A percentile compares a stretch with the other conserved stretches of the same genome.
Evolutionary conservation across 108 stramenopile species (phyloP).

Genomic region (Nitzschia putrida): DNA sequence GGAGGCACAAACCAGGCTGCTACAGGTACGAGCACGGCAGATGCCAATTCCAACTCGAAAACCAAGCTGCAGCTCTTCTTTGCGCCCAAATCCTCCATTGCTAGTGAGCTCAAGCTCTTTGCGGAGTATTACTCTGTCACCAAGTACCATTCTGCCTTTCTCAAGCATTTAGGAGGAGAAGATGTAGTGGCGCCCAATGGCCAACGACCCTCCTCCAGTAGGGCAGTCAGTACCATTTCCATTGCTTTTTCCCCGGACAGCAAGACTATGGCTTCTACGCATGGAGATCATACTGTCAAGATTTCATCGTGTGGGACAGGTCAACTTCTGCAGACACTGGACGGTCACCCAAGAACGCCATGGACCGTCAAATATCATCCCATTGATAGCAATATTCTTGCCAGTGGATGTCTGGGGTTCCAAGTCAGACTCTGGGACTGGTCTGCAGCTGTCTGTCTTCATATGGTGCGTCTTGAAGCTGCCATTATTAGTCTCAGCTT

Average conservation of each 20-base stretch:
- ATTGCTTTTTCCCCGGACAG: conserved; percentile 76
- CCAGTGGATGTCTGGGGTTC: conserved; percentile 92
- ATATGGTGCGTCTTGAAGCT: conserved; percentile 80
- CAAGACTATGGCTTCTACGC: conserved; percentile 92
- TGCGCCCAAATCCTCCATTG: not conserved
- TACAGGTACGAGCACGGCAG: not conserved
- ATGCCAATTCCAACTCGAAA: not conserved
- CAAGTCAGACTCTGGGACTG: conserved; percentile 98
- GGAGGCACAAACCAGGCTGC: not conserved
- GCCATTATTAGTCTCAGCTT: conserved; percentile 95
- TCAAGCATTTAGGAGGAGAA: conserved; percentile 60
- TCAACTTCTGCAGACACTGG: conserved; percentile 62
- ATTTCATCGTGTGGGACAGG: conserved; percentile 77
- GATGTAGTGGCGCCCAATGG: conserved; percentile 22
- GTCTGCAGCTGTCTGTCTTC: conserved; percentile 61
- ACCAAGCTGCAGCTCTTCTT: not conserved
- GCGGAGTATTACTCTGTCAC: conserved; percentile 63
- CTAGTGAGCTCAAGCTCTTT: conserved; percentile 52
- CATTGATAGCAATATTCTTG: conserved; percentile 66
- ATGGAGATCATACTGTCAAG: conserved; percentile 99
- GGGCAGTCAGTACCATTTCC: conserved; percentile 76
- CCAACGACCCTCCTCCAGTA: conserved; percentile 21
- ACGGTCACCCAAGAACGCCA: conserved; percentile 96
- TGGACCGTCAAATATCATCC: conserved; percentile 99
- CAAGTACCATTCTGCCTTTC: conserved; percentile 66